Evolutionary conservation across 225 moss, liverwort and hornwort species (phyloP), one percentile per base, ranked within the genome.

Genomic region (Climacium dendroides): DNA sequence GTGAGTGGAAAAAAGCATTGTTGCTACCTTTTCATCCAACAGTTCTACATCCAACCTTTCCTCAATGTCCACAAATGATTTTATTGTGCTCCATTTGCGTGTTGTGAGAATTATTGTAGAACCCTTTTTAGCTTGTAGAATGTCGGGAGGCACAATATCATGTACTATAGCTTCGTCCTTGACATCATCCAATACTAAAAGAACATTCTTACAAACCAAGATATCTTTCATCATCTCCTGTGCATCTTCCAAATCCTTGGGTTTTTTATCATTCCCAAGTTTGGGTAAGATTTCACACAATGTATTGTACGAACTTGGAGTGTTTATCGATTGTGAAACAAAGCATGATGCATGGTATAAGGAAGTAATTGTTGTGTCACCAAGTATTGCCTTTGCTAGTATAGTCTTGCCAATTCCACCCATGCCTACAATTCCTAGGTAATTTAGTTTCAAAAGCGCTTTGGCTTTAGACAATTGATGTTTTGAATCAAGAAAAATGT

Each of bases 311-410:
- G 14, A 69, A 69, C 24, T 39, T 69, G 14, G 39, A 69, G 24
- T 4, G 4, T 3, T 39, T 69, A 5, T 7, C 0, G 39, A 39
- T 39, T 39, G 24, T 7, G 39, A 39, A 39, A 69, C 39, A 69
- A 69, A 69, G 23, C 69, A 69, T 24, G 39, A 69, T 7, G 23
- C 69, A 69, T 69, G 3, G 8, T 69, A 69, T 39, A 2, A 39
- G 1, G 69, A 39, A 7, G 4, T 39, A 7, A 24, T 3, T 7
- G 0, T 13, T 0, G 3, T 0, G 0, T 69, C 39, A 4, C 2
- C 13, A 24, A 69, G 13, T 13, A 69, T 24, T 39, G 69, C 69
- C 24, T 24, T 69, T 69, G 39, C 69, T 24, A 69, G 24, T 39
- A 39, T 69, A 12, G 39, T 39, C 35, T 65, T 65, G 35, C 35